These are phyloP conservation scores for Leccinum incarnatum DNA, from an alignment of 768 basidiomycete genomes.

Conservation along the genomic window DNA sequence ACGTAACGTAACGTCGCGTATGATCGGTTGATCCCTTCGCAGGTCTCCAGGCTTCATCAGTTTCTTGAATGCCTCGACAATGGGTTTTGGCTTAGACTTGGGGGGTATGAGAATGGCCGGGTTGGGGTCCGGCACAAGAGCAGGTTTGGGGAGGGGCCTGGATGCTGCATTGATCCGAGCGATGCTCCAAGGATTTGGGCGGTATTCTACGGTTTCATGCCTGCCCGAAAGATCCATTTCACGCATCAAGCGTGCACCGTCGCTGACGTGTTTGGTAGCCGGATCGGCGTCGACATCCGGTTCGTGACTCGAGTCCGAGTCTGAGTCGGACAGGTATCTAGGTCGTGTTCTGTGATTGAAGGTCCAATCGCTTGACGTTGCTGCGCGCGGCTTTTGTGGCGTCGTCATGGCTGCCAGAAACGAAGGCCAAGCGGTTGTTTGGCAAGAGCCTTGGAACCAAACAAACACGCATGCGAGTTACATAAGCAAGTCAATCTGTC, in stretches of 20 bases:
- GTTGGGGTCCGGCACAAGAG: background rate
- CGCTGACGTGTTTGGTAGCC: constrained; percentile 4
- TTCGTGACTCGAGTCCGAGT: constrained; percentile 11
- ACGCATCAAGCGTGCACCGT: constrained; percentile 34
- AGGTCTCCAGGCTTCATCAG: constrained; percentile 29
- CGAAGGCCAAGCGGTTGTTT: constrained; percentile 5
- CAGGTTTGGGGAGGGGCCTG: constrained; percentile 29
- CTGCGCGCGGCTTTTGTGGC: background rate
- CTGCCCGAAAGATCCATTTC: constrained; percentile 62
- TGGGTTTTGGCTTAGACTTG: constrained; percentile 29
- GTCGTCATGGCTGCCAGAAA: background rate
- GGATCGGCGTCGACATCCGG: background rate
- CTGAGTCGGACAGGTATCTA: constrained; percentile 13
- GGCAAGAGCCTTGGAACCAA: constrained; percentile 5
- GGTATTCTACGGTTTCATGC: constrained; percentile 61
- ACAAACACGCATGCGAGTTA: background rate
- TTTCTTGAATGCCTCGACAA: constrained; percentile 47
- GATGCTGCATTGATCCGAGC: constrained; percentile 74
- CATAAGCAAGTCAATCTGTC: background rate
- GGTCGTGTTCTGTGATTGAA: constrained; percentile 22
- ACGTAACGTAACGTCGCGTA: background rate
- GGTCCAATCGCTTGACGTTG: constrained; percentile 23
- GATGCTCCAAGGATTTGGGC: constrained; percentile 78
- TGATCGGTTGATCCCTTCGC: background rate
- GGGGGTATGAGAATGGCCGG: constrained; percentile 1